Conservation (phyloP, 148 eudicot genomes). For the Vaccinium myrtillus region DNA sequence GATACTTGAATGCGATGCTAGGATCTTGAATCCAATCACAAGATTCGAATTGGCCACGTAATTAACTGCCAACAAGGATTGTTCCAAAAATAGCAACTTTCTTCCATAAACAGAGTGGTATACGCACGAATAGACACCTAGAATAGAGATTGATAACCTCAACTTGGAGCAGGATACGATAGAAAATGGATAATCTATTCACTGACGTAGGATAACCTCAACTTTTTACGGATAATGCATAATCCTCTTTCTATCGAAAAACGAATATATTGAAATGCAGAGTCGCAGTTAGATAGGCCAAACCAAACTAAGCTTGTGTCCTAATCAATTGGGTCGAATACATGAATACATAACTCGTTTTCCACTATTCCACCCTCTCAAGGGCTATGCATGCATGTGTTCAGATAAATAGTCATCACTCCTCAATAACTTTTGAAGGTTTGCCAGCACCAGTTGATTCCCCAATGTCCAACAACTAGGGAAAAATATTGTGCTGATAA, state of each 20-base stretch:
- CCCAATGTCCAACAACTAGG: background rate
- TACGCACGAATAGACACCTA: background rate
- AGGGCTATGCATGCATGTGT: background rate
- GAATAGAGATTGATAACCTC: background rate
- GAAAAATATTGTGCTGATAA: background rate
- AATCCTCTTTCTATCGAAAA: background rate
- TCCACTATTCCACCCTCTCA: background rate
- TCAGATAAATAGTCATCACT: background rate
- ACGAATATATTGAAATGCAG: slow-evolving; percentile 2
- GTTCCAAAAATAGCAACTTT: background rate
- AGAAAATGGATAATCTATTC: background rate
- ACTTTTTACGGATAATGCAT: background rate
- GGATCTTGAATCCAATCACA: background rate
- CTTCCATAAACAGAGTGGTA: background rate
- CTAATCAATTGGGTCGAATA: background rate
- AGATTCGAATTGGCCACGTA: background rate
- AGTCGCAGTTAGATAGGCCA: background rate
- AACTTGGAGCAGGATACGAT: background rate
- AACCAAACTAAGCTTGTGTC: background rate
- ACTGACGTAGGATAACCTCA: background rate
- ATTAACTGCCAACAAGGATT: slow-evolving; percentile 1
- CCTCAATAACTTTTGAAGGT: background rate
- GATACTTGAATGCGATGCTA: background rate
- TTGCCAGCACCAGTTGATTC: background rate
- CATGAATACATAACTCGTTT: background rate